Base-by-base conservation (phyloP, 371 early-diverging fungal genomes). In the Mucor circinelloides region DNA sequence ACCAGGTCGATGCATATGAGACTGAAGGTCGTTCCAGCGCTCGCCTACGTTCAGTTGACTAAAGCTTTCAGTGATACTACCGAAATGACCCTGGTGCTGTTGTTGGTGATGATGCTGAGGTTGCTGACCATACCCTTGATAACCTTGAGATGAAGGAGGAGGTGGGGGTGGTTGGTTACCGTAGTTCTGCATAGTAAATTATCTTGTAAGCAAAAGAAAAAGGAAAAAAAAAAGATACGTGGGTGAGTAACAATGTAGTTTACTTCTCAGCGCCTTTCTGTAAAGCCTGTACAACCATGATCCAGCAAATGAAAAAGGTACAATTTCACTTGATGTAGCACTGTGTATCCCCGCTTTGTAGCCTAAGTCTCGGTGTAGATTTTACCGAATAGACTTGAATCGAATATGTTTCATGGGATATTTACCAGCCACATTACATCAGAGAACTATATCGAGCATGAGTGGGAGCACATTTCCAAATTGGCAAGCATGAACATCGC, bases 11-110 rank as follows among this genome's bases (percentile, higher is more conserved):
- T 30, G 58, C 13, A 55, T 58, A 63, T 62, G 66, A 62, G 67
- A 66, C 28, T 34, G 61, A 36, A 61, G 52, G 10, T 65, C 44
- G 19, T 60, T 46, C 64, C 60, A 54, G 12, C 64, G 44, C 7
- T 69, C 69, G 23, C 60, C 57, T 1, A 69, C 19, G 27, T 64
- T 64, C 13, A 68, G 57, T 36, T 61, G 68, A 32, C 32, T 64
- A 27, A 69, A 69, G 32, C 64, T 58, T 21, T 58, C 48, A 25
- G 54, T 54, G 2, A 69, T 48, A 6, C 30, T 44, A 38, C 54
- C 34, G 40, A 60, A 44, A 25, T 25, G 50, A 36, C 30, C 56
- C 32, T 30, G 27, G 56, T 58, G 59, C 7, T 28, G 48, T 28
- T 64, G 42, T 0, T 36, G 32, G 0, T 59, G 15, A 4, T 58